Evolutionary conservation across 2,329 filamentous ascomycete species (phyloP).

Genomic region (Teratosphaeriaceae sp.): DNA sequence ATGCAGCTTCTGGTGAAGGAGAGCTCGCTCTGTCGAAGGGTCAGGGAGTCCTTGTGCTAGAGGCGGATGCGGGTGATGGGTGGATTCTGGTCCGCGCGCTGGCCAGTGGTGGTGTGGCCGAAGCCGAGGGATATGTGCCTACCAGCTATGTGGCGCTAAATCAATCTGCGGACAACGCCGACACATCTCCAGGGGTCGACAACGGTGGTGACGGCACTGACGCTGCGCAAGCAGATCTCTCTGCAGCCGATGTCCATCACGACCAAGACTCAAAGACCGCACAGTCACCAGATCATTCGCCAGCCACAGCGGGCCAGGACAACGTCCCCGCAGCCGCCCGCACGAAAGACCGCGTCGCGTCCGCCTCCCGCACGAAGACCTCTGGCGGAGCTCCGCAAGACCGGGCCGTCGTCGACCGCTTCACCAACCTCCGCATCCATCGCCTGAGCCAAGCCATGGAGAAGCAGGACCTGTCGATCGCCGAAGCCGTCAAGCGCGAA

Average conservation of each 20-base stretch:
- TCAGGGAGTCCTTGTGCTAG: not conserved
- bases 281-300: too few relatives aligned
- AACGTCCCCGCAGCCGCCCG: not conserved
- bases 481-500: slow-evolving; percentile 16
- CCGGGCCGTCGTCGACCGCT: slow-evolving; percentile 1
- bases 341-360: too few relatives aligned
- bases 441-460: slow-evolving; percentile 17
- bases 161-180: not conserved
- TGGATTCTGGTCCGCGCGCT: not conserved
- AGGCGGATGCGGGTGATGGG: not conserved
- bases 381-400: not conserved
- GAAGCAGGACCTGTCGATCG: slow-evolving; percentile 10
- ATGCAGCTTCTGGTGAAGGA: not conserved
- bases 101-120: not conserved
- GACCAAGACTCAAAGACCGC: too few relatives aligned
- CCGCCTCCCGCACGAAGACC: not conserved
- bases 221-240: too few relatives aligned
- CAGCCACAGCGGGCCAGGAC: too few relatives aligned
- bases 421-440: slow-evolving; percentile 10
- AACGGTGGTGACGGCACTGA: not conserved
- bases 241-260: too few relatives aligned
- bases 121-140: not conserved
- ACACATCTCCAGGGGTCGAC: not conserved
- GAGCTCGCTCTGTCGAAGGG: not conserved
- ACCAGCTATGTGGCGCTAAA: not conserved